phyloP scores from a whole-genome alignment of 2,329 filamentous ascomycete species.

The Apiospora marii region DNA sequence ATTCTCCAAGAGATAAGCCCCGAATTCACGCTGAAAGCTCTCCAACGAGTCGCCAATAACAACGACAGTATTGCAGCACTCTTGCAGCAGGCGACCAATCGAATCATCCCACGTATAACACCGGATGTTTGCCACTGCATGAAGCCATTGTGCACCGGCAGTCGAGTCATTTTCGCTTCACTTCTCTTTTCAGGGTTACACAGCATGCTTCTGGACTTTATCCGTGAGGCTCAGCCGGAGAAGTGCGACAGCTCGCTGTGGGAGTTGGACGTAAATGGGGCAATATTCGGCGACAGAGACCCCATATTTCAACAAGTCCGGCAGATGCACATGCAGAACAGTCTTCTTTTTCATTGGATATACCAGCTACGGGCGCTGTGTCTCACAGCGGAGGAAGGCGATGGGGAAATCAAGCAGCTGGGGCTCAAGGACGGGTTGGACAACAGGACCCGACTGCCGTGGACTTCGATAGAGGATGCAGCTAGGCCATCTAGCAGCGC shows the following conservation, averaged over 20 bases:
- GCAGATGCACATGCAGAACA: not conserved
- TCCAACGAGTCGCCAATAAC: not conserved
- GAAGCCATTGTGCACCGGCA: not conserved
- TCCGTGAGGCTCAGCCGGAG: not conserved
- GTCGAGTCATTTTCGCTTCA: not conserved
- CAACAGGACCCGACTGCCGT: not conserved
- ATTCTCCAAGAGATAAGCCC: not conserved
- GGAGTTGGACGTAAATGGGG: not conserved
- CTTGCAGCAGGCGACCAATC: not conserved
- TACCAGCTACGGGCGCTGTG: not conserved
- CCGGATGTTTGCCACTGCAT: not conserved
- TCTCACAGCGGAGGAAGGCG: not conserved
- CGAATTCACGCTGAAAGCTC: not conserved
- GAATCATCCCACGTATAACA: not conserved
- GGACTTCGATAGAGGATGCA: no score
- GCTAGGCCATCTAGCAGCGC: no score
- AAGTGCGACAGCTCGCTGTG: not conserved
- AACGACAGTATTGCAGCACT: not conserved
- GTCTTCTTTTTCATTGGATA: not conserved
- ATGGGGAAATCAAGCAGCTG: not conserved
- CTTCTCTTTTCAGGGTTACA: not conserved
- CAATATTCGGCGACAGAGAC: not conserved
- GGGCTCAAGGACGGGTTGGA: not conserved
- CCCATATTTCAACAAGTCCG: not conserved
- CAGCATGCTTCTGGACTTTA: not conserved